Percentiles rank a stretch among this genome's conserved stretches.
Evolutionary conservation across 805 yeast genomes (phyloP).

Genomic region (Myxozyma neglecta): DNA sequence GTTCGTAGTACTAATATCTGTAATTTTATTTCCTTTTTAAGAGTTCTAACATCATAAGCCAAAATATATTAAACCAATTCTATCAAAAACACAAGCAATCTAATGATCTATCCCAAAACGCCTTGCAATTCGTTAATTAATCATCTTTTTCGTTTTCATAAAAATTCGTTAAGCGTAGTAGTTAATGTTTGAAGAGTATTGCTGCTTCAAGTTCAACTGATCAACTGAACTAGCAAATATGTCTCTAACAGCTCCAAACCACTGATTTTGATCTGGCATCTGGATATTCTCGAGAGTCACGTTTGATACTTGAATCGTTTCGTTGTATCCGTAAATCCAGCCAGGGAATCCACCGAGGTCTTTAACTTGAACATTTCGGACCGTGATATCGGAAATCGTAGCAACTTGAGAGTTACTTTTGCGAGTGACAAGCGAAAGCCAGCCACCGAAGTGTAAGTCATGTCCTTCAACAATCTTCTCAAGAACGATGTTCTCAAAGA

Average conservation of each 20-base stretch:
- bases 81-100: too few species aligned
- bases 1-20: too few species aligned
- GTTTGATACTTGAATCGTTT: not conserved
- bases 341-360: conserved; percentile 20
- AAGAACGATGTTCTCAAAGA: conserved; percentile 4
- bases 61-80: too few species aligned
- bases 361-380: not conserved
- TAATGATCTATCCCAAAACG: too few species aligned
- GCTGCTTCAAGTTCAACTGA: not conserved
- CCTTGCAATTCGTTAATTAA: too few species aligned
- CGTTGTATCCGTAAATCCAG: conserved; percentile 10
- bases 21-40: too few species aligned
- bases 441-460: conserved; percentile 11
- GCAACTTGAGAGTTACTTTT: conserved; percentile 8
- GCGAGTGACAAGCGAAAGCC: conserved; percentile 16
- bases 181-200: not conserved
- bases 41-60: too few species aligned
- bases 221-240: not conserved
- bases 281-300: not conserved
- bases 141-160: too few species aligned
- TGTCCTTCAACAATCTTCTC: conserved; percentile 18
- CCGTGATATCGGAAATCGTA: conserved; percentile 7
- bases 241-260: not conserved
- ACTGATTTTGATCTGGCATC: not conserved
- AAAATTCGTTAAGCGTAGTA: not conserved